Percentiles rank a stretch among this genome's conserved stretches.
Conservation (phyloP, 1,284 basidiomycete species). For the Tetrapyrgos nigripes region DNA sequence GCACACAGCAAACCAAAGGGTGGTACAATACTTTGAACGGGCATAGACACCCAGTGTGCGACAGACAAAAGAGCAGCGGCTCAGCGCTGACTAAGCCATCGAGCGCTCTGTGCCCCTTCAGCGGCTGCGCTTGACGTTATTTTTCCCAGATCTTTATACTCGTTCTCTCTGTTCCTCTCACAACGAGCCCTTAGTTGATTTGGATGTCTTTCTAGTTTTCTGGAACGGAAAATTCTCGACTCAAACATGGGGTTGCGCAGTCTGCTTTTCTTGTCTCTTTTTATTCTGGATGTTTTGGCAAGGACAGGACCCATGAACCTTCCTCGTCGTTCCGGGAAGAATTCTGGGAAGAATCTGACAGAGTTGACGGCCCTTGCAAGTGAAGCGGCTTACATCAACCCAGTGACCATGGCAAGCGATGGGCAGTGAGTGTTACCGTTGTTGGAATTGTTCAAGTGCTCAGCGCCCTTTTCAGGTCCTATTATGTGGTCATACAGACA, state of each 20-base stretch:
- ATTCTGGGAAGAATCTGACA: background rate
- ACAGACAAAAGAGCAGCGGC: too few relatives aligned
- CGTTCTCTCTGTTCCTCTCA: background rate
- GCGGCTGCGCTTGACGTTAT: background rate
- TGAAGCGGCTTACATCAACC: constrained; percentile 31
- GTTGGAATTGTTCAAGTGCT: background rate
- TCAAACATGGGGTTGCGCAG: background rate
- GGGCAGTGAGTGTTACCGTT: constrained; percentile 47
- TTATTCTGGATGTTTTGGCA: background rate
- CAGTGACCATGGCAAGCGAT: constrained; percentile 50
- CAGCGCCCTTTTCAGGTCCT: constrained; percentile 52
- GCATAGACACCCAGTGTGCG: too few relatives aligned
- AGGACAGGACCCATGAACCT: background rate
- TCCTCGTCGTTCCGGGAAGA: constrained; percentile 1
- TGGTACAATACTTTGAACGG: too few relatives aligned
- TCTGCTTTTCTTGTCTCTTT: background rate
- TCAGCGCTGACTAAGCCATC: too few relatives aligned
- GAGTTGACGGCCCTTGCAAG: background rate
- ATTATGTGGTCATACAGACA: constrained; percentile 62
- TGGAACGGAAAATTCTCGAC: background rate
- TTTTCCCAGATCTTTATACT: background rate
- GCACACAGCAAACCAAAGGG: too few relatives aligned
- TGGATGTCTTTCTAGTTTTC: background rate
- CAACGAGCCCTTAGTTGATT: background rate
- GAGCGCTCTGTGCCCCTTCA: background rate